phyloP scores from a whole-genome alignment of 208 protist species.

The Crithidia expoeki region DNA sequence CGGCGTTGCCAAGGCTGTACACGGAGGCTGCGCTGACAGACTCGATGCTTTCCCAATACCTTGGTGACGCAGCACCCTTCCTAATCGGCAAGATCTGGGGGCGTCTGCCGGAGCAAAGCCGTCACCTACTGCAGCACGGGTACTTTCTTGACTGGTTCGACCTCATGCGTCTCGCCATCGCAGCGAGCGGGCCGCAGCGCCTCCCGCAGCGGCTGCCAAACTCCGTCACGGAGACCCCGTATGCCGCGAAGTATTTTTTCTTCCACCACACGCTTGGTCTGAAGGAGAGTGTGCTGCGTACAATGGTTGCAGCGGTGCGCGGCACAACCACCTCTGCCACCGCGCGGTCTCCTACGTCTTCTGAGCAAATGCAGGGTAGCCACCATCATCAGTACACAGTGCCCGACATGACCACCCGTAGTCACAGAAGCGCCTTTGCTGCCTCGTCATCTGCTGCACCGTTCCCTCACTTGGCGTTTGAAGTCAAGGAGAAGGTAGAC shows the following conservation, averaged over 20 bases:
- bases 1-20: constrained; percentile 49
- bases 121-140: constrained; percentile 49
- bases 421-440: not conserved
- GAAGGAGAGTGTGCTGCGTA: constrained; percentile 42
- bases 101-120: constrained; percentile 74
- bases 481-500: constrained; percentile 37
- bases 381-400: not conserved
- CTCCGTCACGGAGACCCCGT: constrained; percentile 58
- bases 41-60: constrained; percentile 53
- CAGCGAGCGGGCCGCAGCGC: constrained; percentile 45
- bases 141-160: constrained; percentile 84
- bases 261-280: constrained; percentile 73
- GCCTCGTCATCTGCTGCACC: not conserved
- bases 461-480: constrained; percentile 21
- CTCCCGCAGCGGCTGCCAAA: constrained; percentile 74
- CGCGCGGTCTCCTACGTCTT: not conserved
- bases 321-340: not conserved
- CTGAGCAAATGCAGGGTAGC: not conserved
- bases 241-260: constrained; percentile 82
- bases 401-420: not conserved
- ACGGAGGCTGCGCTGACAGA: constrained; percentile 42
- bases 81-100: constrained; percentile 78
- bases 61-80: constrained; percentile 67
- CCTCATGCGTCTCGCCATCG: constrained; percentile 70
- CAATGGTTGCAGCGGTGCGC: constrained; percentile 40